These are phyloP conservation scores for Ustilago nuda DNA, from an alignment of 1,284 basidiomycete species.

Conservation along the genomic window DNA sequence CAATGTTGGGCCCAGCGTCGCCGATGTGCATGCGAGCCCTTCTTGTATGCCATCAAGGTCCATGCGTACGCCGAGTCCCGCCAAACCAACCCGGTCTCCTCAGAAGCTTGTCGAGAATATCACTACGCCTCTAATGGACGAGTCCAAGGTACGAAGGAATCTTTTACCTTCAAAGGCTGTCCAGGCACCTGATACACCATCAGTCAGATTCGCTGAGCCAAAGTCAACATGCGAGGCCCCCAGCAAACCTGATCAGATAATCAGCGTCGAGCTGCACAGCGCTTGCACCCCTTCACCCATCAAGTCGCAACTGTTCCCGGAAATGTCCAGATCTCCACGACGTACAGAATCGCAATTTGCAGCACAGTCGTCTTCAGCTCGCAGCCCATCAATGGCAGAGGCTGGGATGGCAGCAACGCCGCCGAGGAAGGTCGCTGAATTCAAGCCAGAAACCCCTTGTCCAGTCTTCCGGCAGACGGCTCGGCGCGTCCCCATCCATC, in stretches of 20 bases:
- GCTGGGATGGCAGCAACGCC: slow-evolving; percentile 16
- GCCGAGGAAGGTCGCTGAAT: neutral
- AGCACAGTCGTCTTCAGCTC: slow-evolving; percentile 6
- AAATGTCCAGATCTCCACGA: neutral
- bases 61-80: slow-evolving; percentile 12
- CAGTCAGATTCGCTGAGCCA: slow-evolving; percentile 21
- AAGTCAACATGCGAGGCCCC: slow-evolving; percentile 8
- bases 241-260: neutral
- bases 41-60: slow-evolving; percentile 14
- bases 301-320: neutral
- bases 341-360: neutral
- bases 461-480: slow-evolving; percentile 47
- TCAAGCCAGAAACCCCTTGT: slow-evolving; percentile 30
- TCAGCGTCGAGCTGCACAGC: neutral
- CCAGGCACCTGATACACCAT: slow-evolving; percentile 16
- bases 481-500: slow-evolving; percentile 43
- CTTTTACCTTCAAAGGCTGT: slow-evolving; percentile 7
- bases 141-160: neutral
- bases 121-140: neutral
- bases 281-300: slow-evolving; percentile 10
- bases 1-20: too few relatives aligned
- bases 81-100: neutral
- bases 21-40: neutral
- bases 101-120: neutral
- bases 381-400: neutral